Percentiles rank a stretch among this genome's conserved stretches.
Evolutionary conservation across 1,284 basidiomycete species (phyloP).

Genomic region (Malassezia japonica): DNA sequence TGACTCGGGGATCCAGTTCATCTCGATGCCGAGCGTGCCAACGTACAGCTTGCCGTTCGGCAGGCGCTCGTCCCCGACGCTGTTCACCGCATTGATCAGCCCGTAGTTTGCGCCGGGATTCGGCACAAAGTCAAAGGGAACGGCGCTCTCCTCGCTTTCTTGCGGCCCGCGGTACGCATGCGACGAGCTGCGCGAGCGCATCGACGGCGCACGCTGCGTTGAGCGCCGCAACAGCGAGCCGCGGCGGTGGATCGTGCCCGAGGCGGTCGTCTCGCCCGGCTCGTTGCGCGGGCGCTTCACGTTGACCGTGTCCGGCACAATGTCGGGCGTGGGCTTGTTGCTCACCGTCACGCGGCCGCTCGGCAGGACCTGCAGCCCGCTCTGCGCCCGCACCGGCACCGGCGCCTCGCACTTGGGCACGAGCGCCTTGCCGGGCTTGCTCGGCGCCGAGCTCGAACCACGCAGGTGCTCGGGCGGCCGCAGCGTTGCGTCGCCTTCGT

Average conservation of each 20-base stretch:
- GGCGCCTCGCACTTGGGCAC: neutral
- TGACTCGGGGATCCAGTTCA: slow-evolving; percentile 27
- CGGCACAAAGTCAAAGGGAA: slow-evolving; percentile 31
- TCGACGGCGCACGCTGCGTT: neutral
- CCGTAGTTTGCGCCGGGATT: slow-evolving; percentile 46
- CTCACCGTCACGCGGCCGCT: neutral
- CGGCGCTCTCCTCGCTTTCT: neutral
- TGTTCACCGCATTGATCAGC: slow-evolving; percentile 44
- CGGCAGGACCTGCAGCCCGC: neutral
- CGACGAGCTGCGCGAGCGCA: neutral
- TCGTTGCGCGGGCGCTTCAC: neutral
- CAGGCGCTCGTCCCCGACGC: slow-evolving; percentile 29
- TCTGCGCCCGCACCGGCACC: neutral
- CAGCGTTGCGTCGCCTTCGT: neutral
- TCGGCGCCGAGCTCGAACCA: too few species aligned
- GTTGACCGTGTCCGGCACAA: too few species aligned
- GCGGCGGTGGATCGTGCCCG: neutral
- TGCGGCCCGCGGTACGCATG: too few species aligned
- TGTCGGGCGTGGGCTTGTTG: too few species aligned
- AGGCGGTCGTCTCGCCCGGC: neutral
- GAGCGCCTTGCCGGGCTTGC: too few species aligned
- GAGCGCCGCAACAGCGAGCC: neutral
- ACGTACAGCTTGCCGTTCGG: slow-evolving; percentile 37
- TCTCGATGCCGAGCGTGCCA: slow-evolving; percentile 38
- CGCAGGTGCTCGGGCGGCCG: neutral